Evolutionary conservation across 2,329 filamentous ascomycete species (phyloP).

Genomic region (Colletotrichum tanaceti): DNA sequence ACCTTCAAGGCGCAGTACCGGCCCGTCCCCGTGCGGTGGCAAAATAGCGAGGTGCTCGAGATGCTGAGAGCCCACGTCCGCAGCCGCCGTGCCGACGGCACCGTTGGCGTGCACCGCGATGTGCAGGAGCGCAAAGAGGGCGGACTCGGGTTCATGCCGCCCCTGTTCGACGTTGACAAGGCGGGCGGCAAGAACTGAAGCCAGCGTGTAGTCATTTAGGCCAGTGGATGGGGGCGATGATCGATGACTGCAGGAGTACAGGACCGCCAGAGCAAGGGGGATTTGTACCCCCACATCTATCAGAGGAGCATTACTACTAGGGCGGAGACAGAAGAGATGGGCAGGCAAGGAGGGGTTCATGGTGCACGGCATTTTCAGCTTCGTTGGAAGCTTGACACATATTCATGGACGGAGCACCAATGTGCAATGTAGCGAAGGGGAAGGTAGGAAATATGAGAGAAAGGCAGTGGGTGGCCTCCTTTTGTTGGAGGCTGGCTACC

Average conservation of each 20-base stretch:
- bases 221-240: neutral
- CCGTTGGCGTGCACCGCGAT: slow-evolving; percentile 45
- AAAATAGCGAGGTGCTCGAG: slow-evolving; percentile 80
- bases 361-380: neutral
- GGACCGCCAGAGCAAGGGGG: neutral
- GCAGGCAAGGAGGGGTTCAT: neutral
- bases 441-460: neutral
- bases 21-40: slow-evolving; percentile 88
- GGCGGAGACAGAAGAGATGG: neutral
- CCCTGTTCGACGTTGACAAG: slow-evolving; percentile 48
- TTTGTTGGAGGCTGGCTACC: slow-evolving; percentile 1
- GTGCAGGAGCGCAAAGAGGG: slow-evolving; percentile 51
- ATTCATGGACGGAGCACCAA: neutral
- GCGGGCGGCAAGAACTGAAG: slow-evolving; percentile 29
- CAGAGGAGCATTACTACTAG: neutral
- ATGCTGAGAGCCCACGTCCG: slow-evolving; percentile 86
- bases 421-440: neutral
- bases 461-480: neutral
- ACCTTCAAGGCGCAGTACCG: slow-evolving; percentile 94
- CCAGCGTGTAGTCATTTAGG: neutral
- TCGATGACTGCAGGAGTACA: no score
- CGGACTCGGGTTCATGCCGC: slow-evolving; percentile 68
- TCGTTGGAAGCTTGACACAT: neutral
- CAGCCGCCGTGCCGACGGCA: slow-evolving; percentile 60
- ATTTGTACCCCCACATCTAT: slow-evolving; percentile 15